Evolutionary conservation across 108 stramenopile species (phyloP), one percentile per base, ranked within the genome.

Genomic region (Pseudonitzschia delicatissima): DNA sequence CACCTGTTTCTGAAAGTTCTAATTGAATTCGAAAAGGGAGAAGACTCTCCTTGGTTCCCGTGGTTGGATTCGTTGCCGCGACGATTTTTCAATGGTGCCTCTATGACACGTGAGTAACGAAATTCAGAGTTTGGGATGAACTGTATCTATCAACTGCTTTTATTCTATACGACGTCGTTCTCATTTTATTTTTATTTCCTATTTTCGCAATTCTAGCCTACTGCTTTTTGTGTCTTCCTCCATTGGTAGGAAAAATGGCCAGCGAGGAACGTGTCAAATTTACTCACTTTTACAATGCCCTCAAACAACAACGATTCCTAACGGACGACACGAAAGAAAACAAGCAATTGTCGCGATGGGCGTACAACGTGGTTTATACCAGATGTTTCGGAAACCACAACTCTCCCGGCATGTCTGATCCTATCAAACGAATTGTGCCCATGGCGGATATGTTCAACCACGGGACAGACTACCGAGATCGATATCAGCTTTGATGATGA

Each of bases 401-500:
- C 2, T 67, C 68, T 48, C 78, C 78, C 3, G 80, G 77, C 57
- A 44, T 5, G 84, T 80, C 73, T 65, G 48, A 72, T 6, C 77
- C 69, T 7, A 64, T 73, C 29, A 39, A 62, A 29, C 33, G 34
- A 0, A 71, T 83, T 4, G 77, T 77, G 0, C 82, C 82, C 9
- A 77, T 80, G 68, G 82, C 68, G 0, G 82, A 83, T 52, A 70
- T 70, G 67, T 65, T 86, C 44, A 86, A 86, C 49, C 85, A 86
- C 52, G 80, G 35, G 37, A 58, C 68, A 17, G 71, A 65, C 32
- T n/a, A 50, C 55, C 17, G 77, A 83, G 28, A 67, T 73, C 15
- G 71, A 59, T 21, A 71, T 83, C 9, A 62, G 50, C 33, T 79
- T 72, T 64, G 80, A 82, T 36, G 74, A 79, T 29, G 42, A 72